Conservation (phyloP, 2,329 filamentous ascomycete genomes). For the Aurifilum marmelostoma region DNA sequence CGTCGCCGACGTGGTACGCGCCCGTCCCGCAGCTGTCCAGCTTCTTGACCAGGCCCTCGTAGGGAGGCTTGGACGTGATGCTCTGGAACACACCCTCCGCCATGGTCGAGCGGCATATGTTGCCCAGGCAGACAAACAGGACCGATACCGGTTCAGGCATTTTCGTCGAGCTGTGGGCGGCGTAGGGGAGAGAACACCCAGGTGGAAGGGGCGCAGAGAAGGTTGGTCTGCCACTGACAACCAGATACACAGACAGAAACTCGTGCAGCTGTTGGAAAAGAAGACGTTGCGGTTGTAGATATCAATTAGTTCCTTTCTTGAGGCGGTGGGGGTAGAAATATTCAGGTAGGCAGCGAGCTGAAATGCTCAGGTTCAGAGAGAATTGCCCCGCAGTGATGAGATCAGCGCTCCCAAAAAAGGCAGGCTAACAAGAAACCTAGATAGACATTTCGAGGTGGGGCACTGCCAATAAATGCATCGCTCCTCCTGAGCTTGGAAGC, state of each 20-base stretch:
- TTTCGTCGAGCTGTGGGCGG: not conserved
- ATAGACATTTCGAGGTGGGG: not conserved
- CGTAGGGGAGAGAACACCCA: too few relatives aligned
- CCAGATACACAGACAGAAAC: not conserved
- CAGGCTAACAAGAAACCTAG: not conserved
- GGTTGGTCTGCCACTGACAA: not conserved
- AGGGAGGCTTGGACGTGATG: constrained; percentile 65
- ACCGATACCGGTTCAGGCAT: constrained; percentile 59
- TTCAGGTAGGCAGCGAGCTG: not conserved
- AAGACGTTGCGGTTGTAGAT: not conserved
- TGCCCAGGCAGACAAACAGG: constrained; percentile 94
- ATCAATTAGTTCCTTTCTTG: not conserved
- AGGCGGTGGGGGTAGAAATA: not conserved
- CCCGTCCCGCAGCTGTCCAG: constrained; percentile 91
- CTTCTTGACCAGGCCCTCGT: constrained; percentile 61
- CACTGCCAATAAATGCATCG: not conserved
- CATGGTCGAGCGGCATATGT: constrained; percentile 95
- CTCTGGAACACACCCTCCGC: constrained; percentile 89
- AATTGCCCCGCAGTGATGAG: constrained; percentile 1
- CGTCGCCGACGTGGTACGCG: constrained; percentile 79
- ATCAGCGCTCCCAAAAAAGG: not conserved
- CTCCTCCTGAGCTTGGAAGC: too few relatives aligned
- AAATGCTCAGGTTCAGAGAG: not conserved
- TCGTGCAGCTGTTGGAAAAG: not conserved
- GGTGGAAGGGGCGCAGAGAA: too few relatives aligned